Evolutionary conservation across 257 asterid genomes (phyloP), one percentile per base, ranked within the genome.

Genomic region (Gentiana dahurica): DNA sequence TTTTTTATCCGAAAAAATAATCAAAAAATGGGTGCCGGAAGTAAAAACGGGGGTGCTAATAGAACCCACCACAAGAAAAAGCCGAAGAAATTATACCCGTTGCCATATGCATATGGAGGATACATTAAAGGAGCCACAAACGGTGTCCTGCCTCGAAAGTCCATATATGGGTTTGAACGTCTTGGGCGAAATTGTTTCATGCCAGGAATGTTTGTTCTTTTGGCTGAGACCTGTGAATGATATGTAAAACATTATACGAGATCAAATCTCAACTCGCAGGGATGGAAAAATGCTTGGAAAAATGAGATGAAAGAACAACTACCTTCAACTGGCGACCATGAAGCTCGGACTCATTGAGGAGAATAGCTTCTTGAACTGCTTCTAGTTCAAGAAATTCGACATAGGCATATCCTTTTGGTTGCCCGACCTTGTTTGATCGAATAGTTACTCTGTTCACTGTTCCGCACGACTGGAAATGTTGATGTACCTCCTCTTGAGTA

Each of bases 401-500:
- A 70, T 83, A 83, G 49, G 90, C 94, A 65, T 77, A 86, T 41
- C 95, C 94, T 72, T 86, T 86, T 38, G 95, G 93, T 69, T 83
- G 93, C 47, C 94, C 90, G 66, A 56, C 77, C 71, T 86, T 86
- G 77, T 81, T 76, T 51, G 87, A 77, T 71, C 89, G 77, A 41
- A 86, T 81, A 52, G 95, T 86, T 54, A 86, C 93, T 54, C 95
- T 74, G 65, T 86, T 83, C 66, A 86, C 95, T 1, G 87, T 81
- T 54, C 94, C 94, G 70, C 90, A 81, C 24, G 95, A 68, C 76
- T 81, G 89, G 65, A 82, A 86, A 80, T 86, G 95, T 82, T 78
- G 93, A 60, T 86, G 95, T 55, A 82, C 92, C 69, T 86, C 95
- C 77, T 86, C 87, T 0, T 93, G 94, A 8, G 85, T 86, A 67